Evolutionary conservation across 1,284 basidiomycete genomes (phyloP), one percentile per base, ranked within the genome.

Genomic region (Austropuccinia psidii): DNA sequence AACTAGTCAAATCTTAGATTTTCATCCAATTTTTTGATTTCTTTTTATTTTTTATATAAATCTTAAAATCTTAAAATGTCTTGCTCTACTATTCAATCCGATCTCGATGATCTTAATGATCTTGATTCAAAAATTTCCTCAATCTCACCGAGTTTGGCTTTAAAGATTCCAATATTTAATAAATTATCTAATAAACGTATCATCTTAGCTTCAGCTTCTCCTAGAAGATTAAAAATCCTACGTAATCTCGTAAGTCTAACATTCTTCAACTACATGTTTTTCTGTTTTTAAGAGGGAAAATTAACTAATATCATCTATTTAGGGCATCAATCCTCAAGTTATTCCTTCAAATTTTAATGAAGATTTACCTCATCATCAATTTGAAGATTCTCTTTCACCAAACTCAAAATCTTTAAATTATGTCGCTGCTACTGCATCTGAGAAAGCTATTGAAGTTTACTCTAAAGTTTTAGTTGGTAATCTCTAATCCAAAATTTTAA

Each of bases 391-490:
- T 45, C 24, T 29, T 17, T 54, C 62, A 75, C 76, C 61, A 77
- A 76, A 57, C 69, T 75, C 66, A 76, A 76, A 73, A 73, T 74
- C 49, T 73, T 61, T 69, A 75, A 75, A 31, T 75, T 75, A 52
- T 77, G 75, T 52, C 76, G 76, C 47, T n/a, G 61, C 74, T 33
- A 70, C 66, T 24, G 66, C 74, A 33, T 54, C 70, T 21, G 60
- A 70, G 41, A 70, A 68, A 35, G 74, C 74, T 54, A 78, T 79
- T 39, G 77, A 78, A 39, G 76, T 77, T 17, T 67, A 62, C 75
- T 74, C 70, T 75, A 78, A 77, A 9, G 47, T 62, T 33, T 47
- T 49, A 75, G 78, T 78, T 68, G 74, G 76, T 5, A 74, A 74
- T 45, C 17, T 17, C 19, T 35, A 17, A n/a, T 54, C 35, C 19